Conservation (phyloP, 768 basidiomycete genomes). For the Suillus discolor region DNA sequence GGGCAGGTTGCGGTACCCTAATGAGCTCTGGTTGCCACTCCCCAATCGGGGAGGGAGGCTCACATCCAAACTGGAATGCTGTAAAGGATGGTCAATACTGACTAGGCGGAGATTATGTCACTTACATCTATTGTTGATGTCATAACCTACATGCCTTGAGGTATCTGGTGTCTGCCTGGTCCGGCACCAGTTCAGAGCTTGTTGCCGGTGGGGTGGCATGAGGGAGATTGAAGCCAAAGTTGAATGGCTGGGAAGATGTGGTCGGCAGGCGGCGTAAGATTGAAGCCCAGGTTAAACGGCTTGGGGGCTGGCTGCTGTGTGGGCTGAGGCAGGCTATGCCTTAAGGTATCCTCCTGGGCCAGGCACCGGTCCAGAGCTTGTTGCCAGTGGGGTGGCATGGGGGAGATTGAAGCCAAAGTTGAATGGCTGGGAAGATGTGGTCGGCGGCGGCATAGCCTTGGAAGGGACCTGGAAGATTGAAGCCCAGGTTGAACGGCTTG, state of each 20-base stretch:
- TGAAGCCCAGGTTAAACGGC: neutral
- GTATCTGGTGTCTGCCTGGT: neutral
- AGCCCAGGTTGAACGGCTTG: no score
- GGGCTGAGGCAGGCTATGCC: no score
- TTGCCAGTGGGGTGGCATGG: no score
- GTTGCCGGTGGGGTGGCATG: neutral
- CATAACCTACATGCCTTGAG: neutral
- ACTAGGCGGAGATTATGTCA: neutral
- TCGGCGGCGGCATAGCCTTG: no score
- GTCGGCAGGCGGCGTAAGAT: neutral
- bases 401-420: no score
- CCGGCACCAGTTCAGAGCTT: no score
- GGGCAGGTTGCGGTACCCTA: accelerated
- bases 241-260: no score
- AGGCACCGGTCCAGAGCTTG: no score
- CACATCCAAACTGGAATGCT: neutral
- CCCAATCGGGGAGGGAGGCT: neutral
- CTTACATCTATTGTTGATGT: neutral
- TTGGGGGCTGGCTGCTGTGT: neutral
- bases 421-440: no score
- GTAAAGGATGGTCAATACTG: neutral
- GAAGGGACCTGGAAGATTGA: no score
- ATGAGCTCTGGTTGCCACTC: neutral
- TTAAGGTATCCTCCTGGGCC: no score
- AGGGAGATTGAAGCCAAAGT: neutral